Percentiles rank a stretch among this genome's conserved stretches.
phyloP scores from a whole-genome alignment of 1,284 basidiomycete genomes.

The Apiotrichum brassicae region DNA sequence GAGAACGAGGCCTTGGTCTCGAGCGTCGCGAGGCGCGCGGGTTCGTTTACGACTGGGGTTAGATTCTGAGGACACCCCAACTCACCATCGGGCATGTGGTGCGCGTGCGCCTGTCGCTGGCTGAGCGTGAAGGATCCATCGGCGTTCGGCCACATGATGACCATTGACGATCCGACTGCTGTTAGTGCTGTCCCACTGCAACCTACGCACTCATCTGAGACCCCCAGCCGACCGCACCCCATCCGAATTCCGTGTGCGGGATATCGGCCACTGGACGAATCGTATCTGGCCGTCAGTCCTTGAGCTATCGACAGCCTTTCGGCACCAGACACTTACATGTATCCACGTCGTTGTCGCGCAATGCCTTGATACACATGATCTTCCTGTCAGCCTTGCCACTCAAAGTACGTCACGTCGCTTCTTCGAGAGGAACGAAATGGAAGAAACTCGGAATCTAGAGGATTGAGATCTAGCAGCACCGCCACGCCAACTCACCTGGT shows the following conservation, averaged over 20 bases:
- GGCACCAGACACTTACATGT: neutral
- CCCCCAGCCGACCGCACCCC: conserved; percentile 11
- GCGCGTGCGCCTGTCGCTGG: conserved; percentile 52
- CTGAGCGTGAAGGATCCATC: conserved; percentile 56
- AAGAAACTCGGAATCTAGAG: no score
- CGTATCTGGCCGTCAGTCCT: neutral
- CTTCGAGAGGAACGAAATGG: no score
- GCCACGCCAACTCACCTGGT: neutral
- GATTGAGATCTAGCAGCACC: neutral
- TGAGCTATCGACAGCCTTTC: neutral
- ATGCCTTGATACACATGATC: conserved; percentile 7
- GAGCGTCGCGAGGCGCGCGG: conserved; percentile 51
- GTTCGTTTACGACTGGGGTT: conserved; percentile 33
- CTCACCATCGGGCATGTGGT: conserved; percentile 52
- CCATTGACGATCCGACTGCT: conserved; percentile 52
- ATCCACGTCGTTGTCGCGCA: conserved; percentile 4
- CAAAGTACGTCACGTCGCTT: no score
- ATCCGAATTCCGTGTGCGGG: conserved; percentile 7
- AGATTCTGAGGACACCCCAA: neutral
- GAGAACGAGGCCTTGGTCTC: conserved; percentile 41
- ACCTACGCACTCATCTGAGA: conserved; percentile 11
- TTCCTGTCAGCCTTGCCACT: no score
- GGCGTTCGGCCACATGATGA: conserved; percentile 60
- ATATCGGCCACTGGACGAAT: neutral
- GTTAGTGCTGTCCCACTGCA: neutral